phyloP scores from a whole-genome alignment of 805 yeast species.

The Brettanomyces anomalus region DNA sequence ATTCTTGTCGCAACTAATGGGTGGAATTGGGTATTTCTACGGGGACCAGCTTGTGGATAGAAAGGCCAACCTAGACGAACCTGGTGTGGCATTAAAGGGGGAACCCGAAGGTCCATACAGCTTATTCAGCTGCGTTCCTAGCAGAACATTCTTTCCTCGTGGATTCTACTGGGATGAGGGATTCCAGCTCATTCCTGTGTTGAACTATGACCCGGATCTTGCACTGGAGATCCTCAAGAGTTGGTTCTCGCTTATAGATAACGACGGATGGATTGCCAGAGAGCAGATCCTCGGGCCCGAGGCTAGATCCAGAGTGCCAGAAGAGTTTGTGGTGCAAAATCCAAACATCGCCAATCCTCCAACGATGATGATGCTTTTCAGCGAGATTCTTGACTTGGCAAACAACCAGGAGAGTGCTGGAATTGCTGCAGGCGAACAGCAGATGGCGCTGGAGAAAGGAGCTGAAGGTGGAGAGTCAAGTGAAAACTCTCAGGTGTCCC shows the following conservation, averaged over 20 bases:
- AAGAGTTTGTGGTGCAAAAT: conserved; percentile 73
- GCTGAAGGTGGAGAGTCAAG: neutral
- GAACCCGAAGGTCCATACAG: conserved; percentile 67
- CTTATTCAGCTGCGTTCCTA: conserved; percentile 78
- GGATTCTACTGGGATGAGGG: conserved; percentile 99
- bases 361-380: conserved; percentile 70
- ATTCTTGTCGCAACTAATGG: conserved; percentile 71
- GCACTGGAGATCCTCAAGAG: conserved; percentile 72
- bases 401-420: conserved; percentile 9
- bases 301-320: conserved; percentile 81
- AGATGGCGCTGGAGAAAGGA: conserved; percentile 2
- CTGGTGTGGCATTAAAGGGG: conserved; percentile 39
- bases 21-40: conserved; percentile 82
- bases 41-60: conserved; percentile 83
- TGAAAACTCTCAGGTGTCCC: conserved; percentile 13
- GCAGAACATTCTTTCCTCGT: conserved; percentile 89
- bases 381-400: conserved; percentile 43
- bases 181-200: conserved; percentile 75
- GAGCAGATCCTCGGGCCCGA: conserved; percentile 92
- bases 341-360: conserved; percentile 95
- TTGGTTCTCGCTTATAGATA: conserved; percentile 83
- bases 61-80: conserved; percentile 55
- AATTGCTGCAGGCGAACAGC: neutral
- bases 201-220: conserved; percentile 76
- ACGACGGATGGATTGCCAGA: conserved; percentile 93